phyloP scores from a whole-genome alignment of 345 rosid species.

The Mercurialis annua region DNA sequence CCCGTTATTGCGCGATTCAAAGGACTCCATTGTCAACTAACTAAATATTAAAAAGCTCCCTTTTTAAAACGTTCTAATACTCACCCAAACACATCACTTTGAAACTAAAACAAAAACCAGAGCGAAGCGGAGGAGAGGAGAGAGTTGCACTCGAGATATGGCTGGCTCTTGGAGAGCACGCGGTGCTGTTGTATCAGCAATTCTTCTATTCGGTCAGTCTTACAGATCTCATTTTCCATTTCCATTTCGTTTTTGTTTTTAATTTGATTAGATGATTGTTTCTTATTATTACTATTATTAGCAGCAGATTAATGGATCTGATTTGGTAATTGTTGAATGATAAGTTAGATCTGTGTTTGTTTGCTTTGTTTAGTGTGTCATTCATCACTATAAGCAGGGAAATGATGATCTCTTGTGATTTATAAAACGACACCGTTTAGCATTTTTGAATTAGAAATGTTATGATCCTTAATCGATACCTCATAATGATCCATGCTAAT shows the following conservation, averaged over 20 bases:
- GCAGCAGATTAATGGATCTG: not conserved
- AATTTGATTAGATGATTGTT: not conserved
- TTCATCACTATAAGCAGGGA: not conserved
- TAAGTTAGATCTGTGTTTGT: slow-evolving; percentile 2
- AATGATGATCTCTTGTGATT: not conserved
- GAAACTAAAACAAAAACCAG: not conserved
- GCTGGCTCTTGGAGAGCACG: slow-evolving; percentile 55
- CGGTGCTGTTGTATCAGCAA: slow-evolving; percentile 43
- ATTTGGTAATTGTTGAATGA: not conserved
- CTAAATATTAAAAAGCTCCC: not conserved
- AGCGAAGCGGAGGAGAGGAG: not conserved
- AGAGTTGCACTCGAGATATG: slow-evolving; percentile 28
- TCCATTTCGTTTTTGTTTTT: not conserved
- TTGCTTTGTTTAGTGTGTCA: not conserved
- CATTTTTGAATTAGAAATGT: no score
- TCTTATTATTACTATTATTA: not conserved
- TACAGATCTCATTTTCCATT: slow-evolving; percentile 13
- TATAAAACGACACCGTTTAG: not conserved
- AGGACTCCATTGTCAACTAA: not conserved
- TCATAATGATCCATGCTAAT: no score
- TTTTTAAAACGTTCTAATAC: not conserved
- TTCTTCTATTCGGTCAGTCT: slow-evolving; percentile 53
- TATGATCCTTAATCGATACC: no score
- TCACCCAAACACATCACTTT: not conserved
- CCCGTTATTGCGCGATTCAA: not conserved